Evolutionary conservation across 805 yeast species (phyloP).

Genomic region (Wickerhamiella vanderwaltii): DNA sequence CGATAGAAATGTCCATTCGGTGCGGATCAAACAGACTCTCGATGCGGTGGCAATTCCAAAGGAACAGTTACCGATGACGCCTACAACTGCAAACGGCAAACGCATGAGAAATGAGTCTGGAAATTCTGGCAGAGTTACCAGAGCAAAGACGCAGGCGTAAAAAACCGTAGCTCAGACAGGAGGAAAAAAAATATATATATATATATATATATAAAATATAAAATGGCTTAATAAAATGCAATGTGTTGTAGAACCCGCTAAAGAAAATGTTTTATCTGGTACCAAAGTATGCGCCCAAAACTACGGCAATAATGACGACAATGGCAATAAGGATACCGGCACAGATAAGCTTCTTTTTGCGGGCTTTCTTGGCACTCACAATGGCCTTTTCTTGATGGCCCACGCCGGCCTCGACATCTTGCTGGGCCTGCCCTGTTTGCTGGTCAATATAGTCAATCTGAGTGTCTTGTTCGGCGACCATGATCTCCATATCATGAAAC

Average conservation of each 20-base stretch:
- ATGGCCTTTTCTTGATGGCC: constrained; percentile 90
- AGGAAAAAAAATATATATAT: not conserved
- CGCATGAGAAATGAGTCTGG: not conserved
- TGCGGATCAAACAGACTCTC: not conserved
- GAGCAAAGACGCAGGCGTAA: constrained; percentile 3
- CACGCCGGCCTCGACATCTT: constrained; percentile 84
- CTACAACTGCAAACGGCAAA: not conserved
- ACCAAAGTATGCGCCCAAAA: constrained; percentile 10
- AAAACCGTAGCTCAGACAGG: too few relatives aligned
- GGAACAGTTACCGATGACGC: not conserved
- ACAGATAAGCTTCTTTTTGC: constrained; percentile 83
- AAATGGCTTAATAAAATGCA: not conserved
- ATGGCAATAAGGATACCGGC: constrained; percentile 27
- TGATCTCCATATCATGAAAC: constrained; percentile 90
- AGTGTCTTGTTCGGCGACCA: constrained; percentile 91
- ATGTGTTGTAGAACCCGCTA: too few relatives aligned
- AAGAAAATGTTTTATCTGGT: not conserved
- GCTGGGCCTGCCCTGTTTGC: constrained; percentile 71
- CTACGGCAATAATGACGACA: constrained; percentile 23
- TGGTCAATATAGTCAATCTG: constrained; percentile 72
- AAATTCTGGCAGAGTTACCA: not conserved
- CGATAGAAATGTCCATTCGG: not conserved
- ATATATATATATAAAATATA: not conserved
- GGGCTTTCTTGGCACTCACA: constrained; percentile 72
- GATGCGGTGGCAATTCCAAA: not conserved